phyloP scores from a whole-genome alignment of 2,329 filamentous ascomycete genomes.

The Exophiala aquamarina region DNA sequence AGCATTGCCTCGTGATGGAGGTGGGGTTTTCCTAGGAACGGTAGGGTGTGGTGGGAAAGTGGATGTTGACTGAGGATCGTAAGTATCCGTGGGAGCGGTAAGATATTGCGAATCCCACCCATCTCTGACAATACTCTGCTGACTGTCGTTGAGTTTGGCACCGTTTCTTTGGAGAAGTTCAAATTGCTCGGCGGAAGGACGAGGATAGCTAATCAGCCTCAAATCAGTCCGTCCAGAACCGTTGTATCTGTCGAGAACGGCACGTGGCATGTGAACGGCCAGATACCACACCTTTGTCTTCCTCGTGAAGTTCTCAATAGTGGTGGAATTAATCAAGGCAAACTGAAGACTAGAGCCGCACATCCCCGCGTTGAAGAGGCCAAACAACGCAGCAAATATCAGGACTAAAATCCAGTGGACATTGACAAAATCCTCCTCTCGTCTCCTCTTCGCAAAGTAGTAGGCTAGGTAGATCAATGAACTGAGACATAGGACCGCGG shows the following conservation, averaged over 20 bases:
- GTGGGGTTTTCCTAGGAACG: not conserved
- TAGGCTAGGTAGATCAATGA: constrained; percentile 64
- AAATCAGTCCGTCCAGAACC: constrained; percentile 30
- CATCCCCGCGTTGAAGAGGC: constrained; percentile 80
- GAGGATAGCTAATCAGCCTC: constrained; percentile 43
- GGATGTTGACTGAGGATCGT: constrained; percentile 15
- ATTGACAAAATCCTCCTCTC: constrained; percentile 44
- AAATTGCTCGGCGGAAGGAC: constrained; percentile 30
- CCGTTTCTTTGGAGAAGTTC: constrained; percentile 20
- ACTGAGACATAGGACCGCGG: constrained; percentile 65
- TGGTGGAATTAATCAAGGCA: constrained; percentile 73
- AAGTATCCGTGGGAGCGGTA: constrained; percentile 6
- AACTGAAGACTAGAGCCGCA: constrained; percentile 69
- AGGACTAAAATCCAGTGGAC: constrained; percentile 66
- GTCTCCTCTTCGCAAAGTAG: constrained; percentile 58
- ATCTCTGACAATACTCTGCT: constrained; percentile 8
- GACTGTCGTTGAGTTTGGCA: constrained; percentile 13
- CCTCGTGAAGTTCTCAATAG: constrained; percentile 72
- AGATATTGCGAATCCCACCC: not conserved
- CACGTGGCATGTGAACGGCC: constrained; percentile 67
- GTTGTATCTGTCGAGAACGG: constrained; percentile 36
- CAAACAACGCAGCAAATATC: constrained; percentile 69
- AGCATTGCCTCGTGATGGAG: not conserved
- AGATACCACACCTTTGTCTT: constrained; percentile 66
- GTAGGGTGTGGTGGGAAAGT: not conserved